Base-by-base conservation (phyloP, 805 yeast genomes). In the Metschnikowia reukaufii region DNA sequence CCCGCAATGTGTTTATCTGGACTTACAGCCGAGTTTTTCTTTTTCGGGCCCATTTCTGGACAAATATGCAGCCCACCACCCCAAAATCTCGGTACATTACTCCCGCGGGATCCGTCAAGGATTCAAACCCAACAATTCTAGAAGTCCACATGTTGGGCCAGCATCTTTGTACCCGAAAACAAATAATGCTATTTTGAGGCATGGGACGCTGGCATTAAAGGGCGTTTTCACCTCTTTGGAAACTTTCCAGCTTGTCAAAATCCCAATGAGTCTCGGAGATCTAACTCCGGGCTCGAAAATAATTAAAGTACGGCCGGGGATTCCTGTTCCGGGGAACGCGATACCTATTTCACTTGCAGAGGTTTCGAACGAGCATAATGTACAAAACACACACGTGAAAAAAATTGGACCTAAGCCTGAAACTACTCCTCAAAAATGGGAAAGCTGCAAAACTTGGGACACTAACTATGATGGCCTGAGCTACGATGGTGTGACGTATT, bases 251-350 rank as follows among this genome's bases (percentile, higher is more conserved):
- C 47, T 45, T 23, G 44, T 45, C 23, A 45, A 35, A 30, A 34
- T 45, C 41, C 44, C 44, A 20, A 44, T 30, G 31, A 39, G 41
- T 20, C 36, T 45, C n/a, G 44, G 44, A 13, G 49, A 49, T 6
- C 39, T 51, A 30, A 50, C 56, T n/a, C 47, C 44, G 8, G 59
- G 56, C 1, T 51, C 58, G 15, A 44, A 40, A 20, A 55, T 60
- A 37, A 44, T 66, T 35, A 50, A 55, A 36, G 48, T 62, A 0
- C 61, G 55, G 13, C 65, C 63, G 2, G 69, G 70, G 1, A 49
- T 55, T 47, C 54, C 51, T 7, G 40, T 64, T 8, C 72, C 73
- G 3, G 41, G 46, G 2, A 67, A 67, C 20, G 70, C 71, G 7
- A 58, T 65, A 6, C 61, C 64, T 2, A 43, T 63, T 6, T 56